phyloP scores from a whole-genome alignment of 371 early-diverging fungal species.

The Mortierella polycephala region DNA sequence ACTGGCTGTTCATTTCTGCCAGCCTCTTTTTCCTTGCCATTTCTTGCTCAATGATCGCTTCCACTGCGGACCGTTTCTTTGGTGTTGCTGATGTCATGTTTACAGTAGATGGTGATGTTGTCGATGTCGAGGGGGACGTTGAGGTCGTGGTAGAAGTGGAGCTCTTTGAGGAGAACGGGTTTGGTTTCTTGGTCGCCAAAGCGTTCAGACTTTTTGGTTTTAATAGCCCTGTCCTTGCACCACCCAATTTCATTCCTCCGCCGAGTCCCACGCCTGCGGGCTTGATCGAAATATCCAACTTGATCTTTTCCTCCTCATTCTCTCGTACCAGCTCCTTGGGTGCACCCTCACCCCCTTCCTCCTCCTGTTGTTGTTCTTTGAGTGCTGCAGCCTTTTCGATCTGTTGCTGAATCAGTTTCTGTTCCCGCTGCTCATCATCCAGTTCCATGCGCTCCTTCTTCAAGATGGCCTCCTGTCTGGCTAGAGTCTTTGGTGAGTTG shows the following conservation, averaged over 20 bases:
- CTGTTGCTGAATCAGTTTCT: slow-evolving; percentile 81
- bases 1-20: slow-evolving; percentile 14
- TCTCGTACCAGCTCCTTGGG: slow-evolving; percentile 77
- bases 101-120: slow-evolving; percentile 3
- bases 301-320: slow-evolving; percentile 69
- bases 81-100: not conserved
- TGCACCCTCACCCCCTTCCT: slow-evolving; percentile 32
- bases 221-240: slow-evolving; percentile 23
- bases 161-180: slow-evolving; percentile 55
- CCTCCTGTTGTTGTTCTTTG: slow-evolving; percentile 56
- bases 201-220: slow-evolving; percentile 52
- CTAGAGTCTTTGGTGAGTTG: slow-evolving; percentile 86
- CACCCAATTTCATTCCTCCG: slow-evolving; percentile 35
- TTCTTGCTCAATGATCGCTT: slow-evolving; percentile 64
- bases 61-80: slow-evolving; percentile 60
- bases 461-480: slow-evolving; percentile 83
- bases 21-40: slow-evolving; percentile 52
- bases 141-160: slow-evolving; percentile 12
- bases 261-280: slow-evolving; percentile 18
- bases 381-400: slow-evolving; percentile 78
- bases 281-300: slow-evolving; percentile 61
- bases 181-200: slow-evolving; percentile 48
- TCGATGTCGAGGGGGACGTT: not conserved
- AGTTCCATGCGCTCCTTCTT: slow-evolving; percentile 84
- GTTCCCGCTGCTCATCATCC: slow-evolving; percentile 89